These are phyloP conservation scores for Phaseolus coccineus DNA, from an alignment of 331 rosid species.

Conservation along the genomic window DNA sequence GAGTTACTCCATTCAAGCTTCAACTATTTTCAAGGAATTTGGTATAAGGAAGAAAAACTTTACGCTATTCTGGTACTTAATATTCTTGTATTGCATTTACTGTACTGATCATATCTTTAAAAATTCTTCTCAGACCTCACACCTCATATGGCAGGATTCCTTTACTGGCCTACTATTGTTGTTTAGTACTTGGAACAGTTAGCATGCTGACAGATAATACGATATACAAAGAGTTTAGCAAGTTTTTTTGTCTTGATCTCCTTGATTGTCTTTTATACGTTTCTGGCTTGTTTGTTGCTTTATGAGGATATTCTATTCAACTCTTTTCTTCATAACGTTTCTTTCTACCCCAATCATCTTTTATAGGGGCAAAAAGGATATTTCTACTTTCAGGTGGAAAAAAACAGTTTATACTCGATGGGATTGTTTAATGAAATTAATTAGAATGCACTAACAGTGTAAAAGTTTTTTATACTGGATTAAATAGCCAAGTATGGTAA, in stretches of 20 bases:
- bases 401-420: not conserved
- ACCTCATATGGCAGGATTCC: not conserved
- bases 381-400: not conserved
- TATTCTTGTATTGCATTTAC: conserved; percentile 8
- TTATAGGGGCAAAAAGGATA: not conserved
- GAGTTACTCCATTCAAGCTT: not conserved
- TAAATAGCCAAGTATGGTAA: not conserved
- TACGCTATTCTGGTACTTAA: not conserved
- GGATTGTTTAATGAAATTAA: not conserved
- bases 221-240: not conserved
- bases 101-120: not conserved
- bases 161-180: not conserved
- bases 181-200: not conserved
- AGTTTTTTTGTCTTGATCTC: conserved; percentile 20
- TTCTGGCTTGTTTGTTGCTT: not conserved
- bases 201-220: conserved; percentile 1
- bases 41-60: not conserved
- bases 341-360: not conserved
- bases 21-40: not conserved
- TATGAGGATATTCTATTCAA: conserved; percentile 11
- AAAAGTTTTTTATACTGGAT: not conserved
- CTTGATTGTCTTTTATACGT: conserved; percentile 9
- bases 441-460: not conserved
- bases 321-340: not conserved
- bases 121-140: not conserved